phyloP scores from a whole-genome alignment of 2,329 filamentous ascomycete species.

The Nothophoma quercina region DNA sequence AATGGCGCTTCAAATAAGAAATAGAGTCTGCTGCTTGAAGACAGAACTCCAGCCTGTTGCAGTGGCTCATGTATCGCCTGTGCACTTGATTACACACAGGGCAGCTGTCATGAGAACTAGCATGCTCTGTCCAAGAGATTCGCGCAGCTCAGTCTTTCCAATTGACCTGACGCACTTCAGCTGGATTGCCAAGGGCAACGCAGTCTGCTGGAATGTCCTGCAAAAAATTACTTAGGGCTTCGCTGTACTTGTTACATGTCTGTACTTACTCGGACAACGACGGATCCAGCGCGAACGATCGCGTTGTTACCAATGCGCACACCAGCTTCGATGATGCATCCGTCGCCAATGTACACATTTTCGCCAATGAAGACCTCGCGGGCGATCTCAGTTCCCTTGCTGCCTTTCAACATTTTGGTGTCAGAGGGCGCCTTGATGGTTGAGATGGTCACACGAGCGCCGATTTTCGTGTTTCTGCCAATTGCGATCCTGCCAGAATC shows the following conservation, averaged over 20 bases:
- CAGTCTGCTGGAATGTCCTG: constrained; percentile 57
- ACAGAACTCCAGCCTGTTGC: background rate
- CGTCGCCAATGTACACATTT: constrained; percentile 71
- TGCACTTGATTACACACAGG: no score
- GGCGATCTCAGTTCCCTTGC: constrained; percentile 74
- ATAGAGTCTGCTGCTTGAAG: background rate
- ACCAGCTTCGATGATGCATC: constrained; percentile 67
- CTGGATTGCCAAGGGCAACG: constrained; percentile 58
- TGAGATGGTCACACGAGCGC: constrained; percentile 86
- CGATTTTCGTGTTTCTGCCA: constrained; percentile 73
- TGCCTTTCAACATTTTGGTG: constrained; percentile 75
- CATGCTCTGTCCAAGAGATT: no score
- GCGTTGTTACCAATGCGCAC: constrained; percentile 62
- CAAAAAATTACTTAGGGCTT: constrained; percentile 22
- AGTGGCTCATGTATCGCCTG: no score
- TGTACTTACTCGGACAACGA: constrained; percentile 61
- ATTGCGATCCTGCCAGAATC: constrained; percentile 87
- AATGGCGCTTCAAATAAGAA: background rate
- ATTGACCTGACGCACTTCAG: constrained; percentile 42
- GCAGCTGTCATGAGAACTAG: no score
- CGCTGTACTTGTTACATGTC: background rate
- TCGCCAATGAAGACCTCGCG: constrained; percentile 78
- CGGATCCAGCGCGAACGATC: constrained; percentile 62
- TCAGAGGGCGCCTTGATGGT: constrained; percentile 77
- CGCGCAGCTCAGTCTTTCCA: constrained; percentile 16